Conservation (phyloP, 306 rosid species). For the Cicer arietinum region DNA sequence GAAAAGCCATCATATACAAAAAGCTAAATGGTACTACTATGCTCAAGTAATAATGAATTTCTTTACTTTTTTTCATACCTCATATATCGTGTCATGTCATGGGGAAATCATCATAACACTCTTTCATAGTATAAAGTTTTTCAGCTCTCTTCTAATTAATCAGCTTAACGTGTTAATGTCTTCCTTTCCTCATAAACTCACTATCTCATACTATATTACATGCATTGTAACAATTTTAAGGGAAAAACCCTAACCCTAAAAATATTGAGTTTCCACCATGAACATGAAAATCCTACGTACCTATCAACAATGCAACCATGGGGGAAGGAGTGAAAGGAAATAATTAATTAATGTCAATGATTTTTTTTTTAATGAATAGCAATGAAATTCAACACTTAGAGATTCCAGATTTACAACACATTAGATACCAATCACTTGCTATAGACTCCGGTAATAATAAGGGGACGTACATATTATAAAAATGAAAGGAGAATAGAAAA, state of each 20-base stretch:
- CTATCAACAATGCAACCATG: not conserved
- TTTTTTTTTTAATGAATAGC: too few species aligned
- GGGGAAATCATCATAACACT: conserved; percentile 44
- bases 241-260: conserved; percentile 58
- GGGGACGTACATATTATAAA: too few species aligned
- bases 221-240: conserved; percentile 1
- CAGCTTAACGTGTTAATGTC: conserved; percentile 42
- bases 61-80: conserved; percentile 47
- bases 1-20: conserved; percentile 33
- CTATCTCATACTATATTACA: not conserved
- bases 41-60: conserved; percentile 41
- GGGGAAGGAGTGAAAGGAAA: too few species aligned
- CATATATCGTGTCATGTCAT: conserved; percentile 54
- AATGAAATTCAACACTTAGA: too few species aligned
- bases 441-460: too few species aligned
- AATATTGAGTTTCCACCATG: conserved; percentile 22
- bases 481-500: not conserved
- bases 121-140: not conserved
- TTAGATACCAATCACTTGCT: too few species aligned
- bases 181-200: conserved; percentile 47
- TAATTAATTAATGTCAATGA: not conserved
- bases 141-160: conserved; percentile 33
- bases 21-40: conserved; percentile 33
- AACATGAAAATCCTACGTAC: not conserved
- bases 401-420: too few species aligned